Evolutionary conservation across 2,329 filamentous ascomycete genomes (phyloP), one percentile per base, ranked within the genome.

Genomic region (Trichoderma sp.): DNA sequence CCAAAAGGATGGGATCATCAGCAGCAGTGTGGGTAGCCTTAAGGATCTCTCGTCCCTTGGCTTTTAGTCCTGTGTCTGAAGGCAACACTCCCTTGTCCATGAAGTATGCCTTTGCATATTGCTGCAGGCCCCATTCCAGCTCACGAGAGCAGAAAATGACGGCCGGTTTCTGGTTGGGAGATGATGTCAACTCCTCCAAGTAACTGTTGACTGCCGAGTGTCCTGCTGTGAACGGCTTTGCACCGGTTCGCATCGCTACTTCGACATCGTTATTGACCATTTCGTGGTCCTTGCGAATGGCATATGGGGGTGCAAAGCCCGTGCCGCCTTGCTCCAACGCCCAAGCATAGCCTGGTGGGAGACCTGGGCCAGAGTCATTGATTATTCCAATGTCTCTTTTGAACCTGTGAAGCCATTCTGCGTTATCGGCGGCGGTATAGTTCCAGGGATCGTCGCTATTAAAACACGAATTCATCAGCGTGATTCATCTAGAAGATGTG

Each of bases 341-440:
- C 87, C 87, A 89, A 0, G 81, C 77, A 7, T 78, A 73, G 28
- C 78, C 80, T 2, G 77, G 74, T 0, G 83, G 81, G 0, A 90
- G 81, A 2, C 87, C 87, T 0, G 87, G 87, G 0, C 88, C 86
- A 5, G 82, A 79, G 11, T 83, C 81, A n/a, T 82, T 78, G 1
- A 86, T 78, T 34, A 91, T 85, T 21, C 87, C 87, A 0, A 82
- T 83, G 62, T 88, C 84, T 12, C 87, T 84, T 78, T 91, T 91
- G 81, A 91, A 90, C 58, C 88, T 85, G 71, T 85, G 83, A 14
- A 91, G 83, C 89, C 89, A 91, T 78, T 91, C 88, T 1, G 83
- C 84, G 74, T 91, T 90, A 76, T 73, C 72, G 6, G 72, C 72
- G 18, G 72, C 70, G 28, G 72, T 73, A 32, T 73, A 66, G 43